Conservation (phyloP, 208 protist species). For the Leishmania braziliensis region DNA sequence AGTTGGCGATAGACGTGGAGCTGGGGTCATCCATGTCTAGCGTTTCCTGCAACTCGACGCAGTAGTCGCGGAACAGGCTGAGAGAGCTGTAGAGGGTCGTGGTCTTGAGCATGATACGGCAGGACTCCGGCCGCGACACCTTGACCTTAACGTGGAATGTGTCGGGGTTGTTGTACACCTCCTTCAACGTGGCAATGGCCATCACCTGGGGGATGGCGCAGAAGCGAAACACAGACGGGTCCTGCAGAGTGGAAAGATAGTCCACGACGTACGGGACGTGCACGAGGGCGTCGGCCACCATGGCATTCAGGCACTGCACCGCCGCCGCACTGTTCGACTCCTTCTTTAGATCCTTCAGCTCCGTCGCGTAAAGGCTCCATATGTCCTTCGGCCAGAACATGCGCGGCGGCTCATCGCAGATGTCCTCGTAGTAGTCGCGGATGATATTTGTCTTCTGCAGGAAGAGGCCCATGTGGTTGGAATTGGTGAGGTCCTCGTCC, state of each 20-base stretch:
- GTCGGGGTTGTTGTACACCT: constrained; percentile 94
- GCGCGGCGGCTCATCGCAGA: constrained; percentile 84
- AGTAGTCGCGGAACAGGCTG: constrained; percentile 44
- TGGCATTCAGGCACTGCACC: constrained; percentile 92
- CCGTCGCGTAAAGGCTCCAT: constrained; percentile 67
- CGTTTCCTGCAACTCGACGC: constrained; percentile 37
- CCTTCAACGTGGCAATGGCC: constrained; percentile 94
- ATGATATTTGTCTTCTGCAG: constrained; percentile 99
- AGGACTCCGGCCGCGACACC: constrained; percentile 85
- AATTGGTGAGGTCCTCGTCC: constrained; percentile 56
- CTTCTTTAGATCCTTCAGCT: constrained; percentile 70
- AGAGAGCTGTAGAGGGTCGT: constrained; percentile 45
- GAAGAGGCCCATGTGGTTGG: constrained; percentile 97
- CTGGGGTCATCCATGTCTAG: constrained; percentile 33
- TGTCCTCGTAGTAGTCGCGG: constrained; percentile 97
- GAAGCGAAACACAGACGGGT: constrained; percentile 93
- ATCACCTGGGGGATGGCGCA: constrained; percentile 98
- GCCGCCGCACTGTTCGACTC: constrained; percentile 49
- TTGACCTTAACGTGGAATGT: constrained; percentile 94
- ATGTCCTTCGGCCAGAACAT: constrained; percentile 95
- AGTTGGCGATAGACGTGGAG: constrained; percentile 29
- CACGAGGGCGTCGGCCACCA: constrained; percentile 93
- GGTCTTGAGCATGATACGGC: constrained; percentile 56
- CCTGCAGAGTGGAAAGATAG: constrained; percentile 84
- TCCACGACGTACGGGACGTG: constrained; percentile 88